A percentile compares a stretch with the other conserved stretches of the same genome.
Conservation (phyloP, 108 stramenopile genomes). For the Licmophora abbreviata region DNA sequence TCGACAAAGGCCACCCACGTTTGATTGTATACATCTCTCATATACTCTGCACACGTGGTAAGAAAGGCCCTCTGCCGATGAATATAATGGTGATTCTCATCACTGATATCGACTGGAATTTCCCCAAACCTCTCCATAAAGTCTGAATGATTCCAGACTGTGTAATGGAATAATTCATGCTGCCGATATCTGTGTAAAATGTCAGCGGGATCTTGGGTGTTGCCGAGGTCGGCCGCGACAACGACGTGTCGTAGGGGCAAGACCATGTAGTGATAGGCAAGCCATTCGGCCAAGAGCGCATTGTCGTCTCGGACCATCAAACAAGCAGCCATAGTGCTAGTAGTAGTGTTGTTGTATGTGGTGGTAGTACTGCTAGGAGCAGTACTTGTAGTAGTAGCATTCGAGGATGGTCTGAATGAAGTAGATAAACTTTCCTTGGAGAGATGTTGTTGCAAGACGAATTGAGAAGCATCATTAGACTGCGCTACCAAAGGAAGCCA, state of each 20-base stretch:
- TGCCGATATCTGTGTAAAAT: slow-evolving; percentile 21
- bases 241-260: slow-evolving; percentile 26
- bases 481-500: too few species aligned
- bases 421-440: too few species aligned
- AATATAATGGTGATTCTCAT: neutral
- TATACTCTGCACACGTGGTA: neutral
- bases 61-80: neutral
- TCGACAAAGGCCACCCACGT: slow-evolving; percentile 52
- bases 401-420: too few species aligned
- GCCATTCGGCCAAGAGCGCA: slow-evolving; percentile 37
- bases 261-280: slow-evolving; percentile 42
- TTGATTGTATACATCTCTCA: slow-evolving; percentile 3
- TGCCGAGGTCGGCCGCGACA: slow-evolving; percentile 21
- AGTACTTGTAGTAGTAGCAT: too few species aligned
- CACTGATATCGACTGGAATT: neutral
- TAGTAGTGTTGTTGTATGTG: too few species aligned
- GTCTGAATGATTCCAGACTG: neutral
- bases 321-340: too few species aligned
- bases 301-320: slow-evolving; percentile 37
- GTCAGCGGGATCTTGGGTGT: slow-evolving; percentile 11
- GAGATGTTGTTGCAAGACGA: too few species aligned
- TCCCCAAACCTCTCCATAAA: too few species aligned
- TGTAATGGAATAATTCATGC: too few species aligned
- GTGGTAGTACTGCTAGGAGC: too few species aligned
- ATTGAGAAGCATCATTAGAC: too few species aligned